These are phyloP conservation scores for Tremella yokohamensis DNA, from an alignment of 768 basidiomycete species.

Conservation along the genomic window DNA sequence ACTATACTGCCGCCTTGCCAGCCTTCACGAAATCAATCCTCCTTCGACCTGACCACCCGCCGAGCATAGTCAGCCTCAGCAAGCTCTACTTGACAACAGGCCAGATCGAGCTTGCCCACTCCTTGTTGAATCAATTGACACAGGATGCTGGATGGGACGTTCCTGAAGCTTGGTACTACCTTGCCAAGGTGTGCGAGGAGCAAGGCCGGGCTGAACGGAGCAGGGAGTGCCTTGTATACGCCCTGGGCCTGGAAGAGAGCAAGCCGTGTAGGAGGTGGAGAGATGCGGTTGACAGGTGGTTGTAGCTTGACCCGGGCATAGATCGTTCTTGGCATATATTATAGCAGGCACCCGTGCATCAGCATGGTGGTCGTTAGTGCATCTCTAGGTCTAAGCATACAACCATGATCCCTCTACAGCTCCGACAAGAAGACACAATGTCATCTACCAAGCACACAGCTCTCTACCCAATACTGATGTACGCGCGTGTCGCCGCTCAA, in stretches of 20 bases:
- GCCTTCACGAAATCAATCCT: constrained; percentile 86
- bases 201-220: constrained; percentile 66
- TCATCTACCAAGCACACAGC: constrained; percentile 58
- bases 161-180: constrained; percentile 90
- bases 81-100: constrained; percentile 64
- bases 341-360: not conserved
- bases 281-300: constrained; percentile 41
- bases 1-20: constrained; percentile 52
- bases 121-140: constrained; percentile 71
- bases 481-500: constrained; percentile 80
- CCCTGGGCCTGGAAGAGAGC: constrained; percentile 57
- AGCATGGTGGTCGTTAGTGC: constrained; percentile 5
- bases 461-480: constrained; percentile 81
- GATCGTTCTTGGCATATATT: not conserved
- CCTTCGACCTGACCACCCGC: constrained; percentile 71
- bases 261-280: constrained; percentile 47
- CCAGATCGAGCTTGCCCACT: constrained; percentile 76
- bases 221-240: constrained; percentile 68
- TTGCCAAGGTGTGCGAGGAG: constrained; percentile 73
- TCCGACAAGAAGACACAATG: not conserved
- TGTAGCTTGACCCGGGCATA: constrained; percentile 8
- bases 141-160: constrained; percentile 82
- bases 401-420: not conserved
- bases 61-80: constrained; percentile 73
- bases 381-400: not conserved